Evolutionary conservation across 345 rosid species (phyloP), one percentile per base, ranked within the genome.

Genomic region (Kernera saxatilis): DNA sequence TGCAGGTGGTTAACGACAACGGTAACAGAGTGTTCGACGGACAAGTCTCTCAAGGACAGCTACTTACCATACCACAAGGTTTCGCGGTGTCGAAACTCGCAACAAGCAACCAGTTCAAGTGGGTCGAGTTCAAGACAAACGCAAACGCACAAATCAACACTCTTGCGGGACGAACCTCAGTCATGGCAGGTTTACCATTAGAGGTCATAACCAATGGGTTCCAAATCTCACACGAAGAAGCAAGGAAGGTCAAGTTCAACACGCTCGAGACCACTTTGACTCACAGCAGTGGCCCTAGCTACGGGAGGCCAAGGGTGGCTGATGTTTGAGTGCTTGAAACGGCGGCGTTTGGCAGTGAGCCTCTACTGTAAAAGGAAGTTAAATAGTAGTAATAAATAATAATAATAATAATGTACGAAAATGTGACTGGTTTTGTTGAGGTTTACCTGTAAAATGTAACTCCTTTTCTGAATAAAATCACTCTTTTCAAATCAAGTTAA

Each of bases 81-180:
- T 88, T 74, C 58, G 82, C 84, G 0, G 84, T 82, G 46, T 82
- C 77, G 71, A 83, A 81, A 69, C 74, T 79, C 13, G 84, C 93
- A 0, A 82, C 82, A 59, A 67, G 68, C 18, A 79, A 80, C 4
- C 80, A 66, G 39, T 86, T 86, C 67, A 75, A 81, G 23, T 87
- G 91, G 87, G 22, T 93, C 1, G 61, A 84, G n/a, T 87, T 93
- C 83, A 86, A 84, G 79, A 90, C 97, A 58, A 83, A 82, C 36
- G 76, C 50, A 6, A 77, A 77, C 35, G 80, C 76, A 9, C 71
- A 70, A 13, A 50, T 77, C 57, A 70, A 77, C 56, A 64, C 76
- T 11, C 72, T 77, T 10, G 76, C 80, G 0, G 76, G 80, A 37
- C n/a, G 80, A 5, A 77, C 80, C 35, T 77, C 80, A 0, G 76